A percentile compares a stretch with the other conserved stretches of the same genome.
Conservation (phyloP, 2,329 filamentous ascomycete species). For the Gyromitra esculenta region DNA sequence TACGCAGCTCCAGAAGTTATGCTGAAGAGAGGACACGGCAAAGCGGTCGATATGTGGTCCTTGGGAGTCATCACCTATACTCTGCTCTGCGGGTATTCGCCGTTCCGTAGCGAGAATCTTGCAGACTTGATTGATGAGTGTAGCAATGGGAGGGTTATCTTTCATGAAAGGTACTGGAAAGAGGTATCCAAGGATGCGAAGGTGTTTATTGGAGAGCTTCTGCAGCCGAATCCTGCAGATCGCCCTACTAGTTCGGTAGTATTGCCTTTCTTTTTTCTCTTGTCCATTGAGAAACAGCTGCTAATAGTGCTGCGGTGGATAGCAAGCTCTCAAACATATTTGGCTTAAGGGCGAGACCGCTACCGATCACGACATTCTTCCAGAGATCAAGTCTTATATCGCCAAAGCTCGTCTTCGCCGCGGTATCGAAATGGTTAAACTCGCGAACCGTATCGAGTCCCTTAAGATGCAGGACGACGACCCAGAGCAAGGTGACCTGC, state of each 20-base stretch:
- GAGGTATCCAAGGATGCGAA: constrained; percentile 96
- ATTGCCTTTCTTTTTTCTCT: constrained; percentile 43
- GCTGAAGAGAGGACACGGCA: constrained; percentile 96
- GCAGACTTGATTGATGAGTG: constrained; percentile 95
- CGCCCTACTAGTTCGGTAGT: constrained; percentile 80
- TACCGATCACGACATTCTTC: constrained; percentile 94
- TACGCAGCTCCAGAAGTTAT: constrained; percentile 98
- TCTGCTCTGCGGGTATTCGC: constrained; percentile 95
- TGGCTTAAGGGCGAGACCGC: constrained; percentile 94
- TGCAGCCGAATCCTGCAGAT: constrained; percentile 79
- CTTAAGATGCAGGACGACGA: constrained; percentile 94
- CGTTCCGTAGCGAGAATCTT: constrained; percentile 94
- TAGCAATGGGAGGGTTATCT: constrained; percentile 81
- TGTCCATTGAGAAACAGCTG: constrained; percentile 1
- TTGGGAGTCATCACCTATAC: constrained; percentile 99
- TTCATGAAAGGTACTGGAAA: constrained; percentile 98
- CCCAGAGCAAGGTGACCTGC: constrained; percentile 77
- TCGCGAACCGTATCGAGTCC: constrained; percentile 92
- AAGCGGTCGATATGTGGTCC: constrained; percentile 99
- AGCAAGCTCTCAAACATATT: constrained; percentile 80
- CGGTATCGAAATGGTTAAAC: constrained; percentile 94
- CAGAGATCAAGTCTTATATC: constrained; percentile 94
- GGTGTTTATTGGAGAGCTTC: constrained; percentile 84
- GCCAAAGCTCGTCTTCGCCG: constrained; percentile 89
- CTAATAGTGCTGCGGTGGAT: constrained; percentile 46